Evolutionary conservation across 139 green algal species (phyloP).

Genomic region (Micromonas pusilla): DNA sequence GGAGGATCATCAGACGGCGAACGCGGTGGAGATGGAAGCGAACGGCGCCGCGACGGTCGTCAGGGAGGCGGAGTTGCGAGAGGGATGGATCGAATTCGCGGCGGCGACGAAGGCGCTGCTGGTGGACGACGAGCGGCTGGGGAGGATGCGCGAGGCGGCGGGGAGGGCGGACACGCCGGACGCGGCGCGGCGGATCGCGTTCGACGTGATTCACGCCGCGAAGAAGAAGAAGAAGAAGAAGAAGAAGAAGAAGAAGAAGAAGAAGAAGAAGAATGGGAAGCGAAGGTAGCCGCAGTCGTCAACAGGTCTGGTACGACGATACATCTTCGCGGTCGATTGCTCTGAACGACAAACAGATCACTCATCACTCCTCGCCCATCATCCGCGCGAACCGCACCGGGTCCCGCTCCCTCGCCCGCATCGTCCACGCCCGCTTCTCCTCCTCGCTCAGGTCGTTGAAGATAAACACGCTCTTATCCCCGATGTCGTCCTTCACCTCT

Average conservation of each 20-base stretch:
- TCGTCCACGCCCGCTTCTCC: slow-evolving; percentile 23
- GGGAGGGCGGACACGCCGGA: neutral
- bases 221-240: neutral
- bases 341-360: neutral
- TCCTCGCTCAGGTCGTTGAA: slow-evolving; percentile 35
- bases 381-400: neutral
- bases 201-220: neutral
- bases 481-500: slow-evolving; percentile 85
- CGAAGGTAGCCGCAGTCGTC: neutral
- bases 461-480: slow-evolving; percentile 80
- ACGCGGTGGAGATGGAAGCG: slow-evolving; percentile 36
- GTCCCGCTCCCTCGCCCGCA: neutral
- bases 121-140: neutral
- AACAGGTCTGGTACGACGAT: neutral
- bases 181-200: neutral
- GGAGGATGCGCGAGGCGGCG: neutral
- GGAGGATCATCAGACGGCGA: slow-evolving; percentile 46
- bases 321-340: neutral
- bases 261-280: neutral
- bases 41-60: slow-evolving; percentile 33
- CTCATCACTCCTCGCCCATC: neutral
- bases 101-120: neutral
- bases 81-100: neutral
- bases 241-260: neutral
- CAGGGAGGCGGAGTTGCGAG: slow-evolving; percentile 20